These are phyloP conservation scores for Quercus tomentella DNA, from an alignment of 331 rosid genomes.

Conservation along the genomic window DNA sequence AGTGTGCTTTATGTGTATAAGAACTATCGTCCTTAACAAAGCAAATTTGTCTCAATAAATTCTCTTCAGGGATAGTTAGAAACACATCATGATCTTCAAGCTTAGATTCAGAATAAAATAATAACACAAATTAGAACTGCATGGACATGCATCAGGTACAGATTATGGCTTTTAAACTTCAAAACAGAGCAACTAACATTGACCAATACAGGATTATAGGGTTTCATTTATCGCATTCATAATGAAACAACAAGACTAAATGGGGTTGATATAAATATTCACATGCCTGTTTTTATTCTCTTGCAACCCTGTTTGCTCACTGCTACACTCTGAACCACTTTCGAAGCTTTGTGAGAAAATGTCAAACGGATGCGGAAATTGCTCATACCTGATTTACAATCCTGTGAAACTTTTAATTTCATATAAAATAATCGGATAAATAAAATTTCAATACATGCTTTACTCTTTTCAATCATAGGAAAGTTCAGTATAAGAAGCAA, in stretches of 20 bases:
- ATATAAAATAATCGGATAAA: conserved; percentile 9
- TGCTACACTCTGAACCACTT: conserved; percentile 18
- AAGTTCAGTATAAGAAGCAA: neutral
- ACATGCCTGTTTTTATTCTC: conserved; percentile 71
- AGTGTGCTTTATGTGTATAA: too few relatives aligned
- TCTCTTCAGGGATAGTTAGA: neutral
- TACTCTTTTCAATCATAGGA: neutral
- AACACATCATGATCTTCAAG: neutral
- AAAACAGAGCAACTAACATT: neutral
- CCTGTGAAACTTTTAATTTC: conserved; percentile 52
- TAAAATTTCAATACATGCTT: neutral
- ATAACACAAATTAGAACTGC: neutral
- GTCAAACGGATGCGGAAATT: conserved; percentile 63
- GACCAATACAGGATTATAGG: neutral
- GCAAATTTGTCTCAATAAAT: neutral
- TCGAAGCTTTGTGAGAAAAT: conserved; percentile 37
- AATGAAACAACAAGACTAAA: neutral
- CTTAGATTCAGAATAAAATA: neutral
- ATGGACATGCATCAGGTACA: neutral
- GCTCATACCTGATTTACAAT: conserved; percentile 49
- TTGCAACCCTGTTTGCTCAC: conserved; percentile 39
- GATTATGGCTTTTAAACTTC: neutral
- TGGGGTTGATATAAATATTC: neutral
- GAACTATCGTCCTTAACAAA: neutral
- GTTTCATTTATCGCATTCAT: neutral